phyloP scores from a whole-genome alignment of 306 rosid genomes.

The Alnus rubra region DNA sequence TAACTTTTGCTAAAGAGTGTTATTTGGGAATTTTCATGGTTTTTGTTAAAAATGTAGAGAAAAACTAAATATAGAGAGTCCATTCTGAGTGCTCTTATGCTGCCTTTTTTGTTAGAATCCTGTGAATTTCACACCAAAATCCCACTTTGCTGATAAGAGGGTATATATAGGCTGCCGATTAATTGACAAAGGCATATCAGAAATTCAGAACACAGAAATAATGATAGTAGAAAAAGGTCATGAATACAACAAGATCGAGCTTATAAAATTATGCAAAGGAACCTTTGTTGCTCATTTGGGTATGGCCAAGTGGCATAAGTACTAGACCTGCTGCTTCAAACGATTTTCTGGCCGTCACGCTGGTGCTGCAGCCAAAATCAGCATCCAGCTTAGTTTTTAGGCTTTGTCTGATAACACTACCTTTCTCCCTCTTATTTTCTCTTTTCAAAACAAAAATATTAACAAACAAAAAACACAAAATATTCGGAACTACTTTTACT shows the following conservation, averaged over 20 bases:
- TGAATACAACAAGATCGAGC: too few species aligned
- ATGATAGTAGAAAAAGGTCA: too few species aligned
- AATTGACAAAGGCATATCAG: neutral
- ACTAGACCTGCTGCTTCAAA: neutral
- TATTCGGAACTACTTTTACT: too few species aligned
- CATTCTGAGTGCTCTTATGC: neutral
- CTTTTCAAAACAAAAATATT: too few species aligned
- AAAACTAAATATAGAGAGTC: too few species aligned
- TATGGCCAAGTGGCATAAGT: neutral
- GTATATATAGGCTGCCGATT: neutral
- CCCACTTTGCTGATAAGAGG: neutral
- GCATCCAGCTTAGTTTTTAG: neutral
- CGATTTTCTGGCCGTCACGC: neutral
- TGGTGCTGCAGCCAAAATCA: constrained; percentile 6
- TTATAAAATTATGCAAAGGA: neutral
- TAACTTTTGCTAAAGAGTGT: too few species aligned
- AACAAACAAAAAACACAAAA: too few species aligned
- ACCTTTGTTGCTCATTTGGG: neutral
- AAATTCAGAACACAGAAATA: neutral
- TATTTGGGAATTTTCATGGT: too few species aligned
- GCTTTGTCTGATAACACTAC: too few species aligned
- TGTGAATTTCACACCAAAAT: neutral
- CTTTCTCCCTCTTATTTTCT: too few species aligned
- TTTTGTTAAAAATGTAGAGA: too few species aligned
- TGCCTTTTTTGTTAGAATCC: neutral